These are phyloP conservation scores for Coemansia sp. DNA, from an alignment of 192 early-diverging fungal genomes.

Conservation along the genomic window DNA sequence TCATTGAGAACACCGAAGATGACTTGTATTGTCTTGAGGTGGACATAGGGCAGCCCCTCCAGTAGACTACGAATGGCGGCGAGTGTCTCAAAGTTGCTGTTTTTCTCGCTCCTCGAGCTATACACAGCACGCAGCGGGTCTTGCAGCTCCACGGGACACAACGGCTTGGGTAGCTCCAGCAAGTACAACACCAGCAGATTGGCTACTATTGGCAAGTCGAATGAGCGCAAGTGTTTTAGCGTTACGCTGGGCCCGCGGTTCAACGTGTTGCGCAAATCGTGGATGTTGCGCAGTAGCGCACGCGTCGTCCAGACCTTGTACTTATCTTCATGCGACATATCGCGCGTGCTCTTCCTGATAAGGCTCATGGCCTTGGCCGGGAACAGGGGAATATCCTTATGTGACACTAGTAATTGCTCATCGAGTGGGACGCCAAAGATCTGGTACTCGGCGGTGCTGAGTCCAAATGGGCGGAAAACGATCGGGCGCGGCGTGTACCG, in stretches of 20 bases:
- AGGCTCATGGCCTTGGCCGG: constrained; percentile 62
- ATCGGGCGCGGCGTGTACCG: constrained; percentile 71
- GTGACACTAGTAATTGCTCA: constrained; percentile 63
- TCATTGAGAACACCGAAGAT: constrained; percentile 40
- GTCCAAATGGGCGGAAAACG: constrained; percentile 69
- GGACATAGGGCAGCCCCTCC: constrained; percentile 36
- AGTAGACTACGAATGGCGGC: constrained; percentile 28
- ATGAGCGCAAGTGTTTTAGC: constrained; percentile 57
- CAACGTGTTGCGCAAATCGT: constrained; percentile 64
- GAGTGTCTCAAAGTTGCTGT: constrained; percentile 20
- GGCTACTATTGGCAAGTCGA: constrained; percentile 61
- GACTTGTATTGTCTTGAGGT: constrained; percentile 43
- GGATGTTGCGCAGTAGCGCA: constrained; percentile 60
- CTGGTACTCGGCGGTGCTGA: constrained; percentile 73
- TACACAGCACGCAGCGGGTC: constrained; percentile 69
- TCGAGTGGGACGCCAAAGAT: constrained; percentile 76
- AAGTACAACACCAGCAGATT: constrained; percentile 67
- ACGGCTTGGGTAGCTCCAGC: constrained; percentile 69
- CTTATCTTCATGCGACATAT: constrained; percentile 54
- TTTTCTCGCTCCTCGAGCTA: constrained; percentile 43
- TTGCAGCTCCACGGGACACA: constrained; percentile 71
- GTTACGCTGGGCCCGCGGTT: constrained; percentile 63
- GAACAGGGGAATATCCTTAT: constrained; percentile 64
- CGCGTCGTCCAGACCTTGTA: constrained; percentile 64
- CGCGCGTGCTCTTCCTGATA: constrained; percentile 57